A percentile compares a stretch with the other conserved stretches of the same genome.
Evolutionary conservation across 176 grass and related monocot genomes (phyloP).

Genomic region (Paspalum notatum): DNA sequence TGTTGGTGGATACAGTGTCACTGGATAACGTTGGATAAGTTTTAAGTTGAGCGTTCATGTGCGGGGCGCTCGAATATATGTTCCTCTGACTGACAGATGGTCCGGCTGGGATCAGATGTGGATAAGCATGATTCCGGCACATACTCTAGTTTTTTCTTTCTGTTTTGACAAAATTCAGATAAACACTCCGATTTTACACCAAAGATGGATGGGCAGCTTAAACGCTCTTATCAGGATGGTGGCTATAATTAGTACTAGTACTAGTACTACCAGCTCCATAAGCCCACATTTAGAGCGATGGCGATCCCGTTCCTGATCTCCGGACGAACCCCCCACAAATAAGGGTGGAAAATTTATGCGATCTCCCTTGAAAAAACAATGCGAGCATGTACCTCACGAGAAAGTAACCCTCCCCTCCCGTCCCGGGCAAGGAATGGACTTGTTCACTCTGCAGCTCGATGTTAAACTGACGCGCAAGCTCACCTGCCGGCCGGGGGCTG

Average conservation of each 20-base stretch:
- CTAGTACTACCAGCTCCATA: neutral
- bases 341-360: no score
- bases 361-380: neutral
- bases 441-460: neutral
- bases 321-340: no score
- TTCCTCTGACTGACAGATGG: neutral
- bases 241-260: neutral
- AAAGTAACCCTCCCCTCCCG: no score
- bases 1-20: constrained; percentile 5
- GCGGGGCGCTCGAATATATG: neutral
- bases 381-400: neutral
- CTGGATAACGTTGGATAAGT: constrained; percentile 37
- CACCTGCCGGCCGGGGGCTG: neutral
- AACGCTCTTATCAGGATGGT: neutral
- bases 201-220: neutral
- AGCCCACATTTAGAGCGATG: neutral
- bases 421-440: no score
- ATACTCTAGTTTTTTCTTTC: neutral
- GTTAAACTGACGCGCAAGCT: neutral
- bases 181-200: neutral
- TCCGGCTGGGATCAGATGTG: neutral
- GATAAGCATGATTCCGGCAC: neutral
- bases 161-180: neutral
- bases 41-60: neutral
- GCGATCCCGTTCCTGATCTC: no score